Percentiles rank a stretch among this genome's conserved stretches.
These are phyloP conservation scores for Diplosphaera chodatii DNA, from an alignment of 139 green algal species.

Conservation along the genomic window DNA sequence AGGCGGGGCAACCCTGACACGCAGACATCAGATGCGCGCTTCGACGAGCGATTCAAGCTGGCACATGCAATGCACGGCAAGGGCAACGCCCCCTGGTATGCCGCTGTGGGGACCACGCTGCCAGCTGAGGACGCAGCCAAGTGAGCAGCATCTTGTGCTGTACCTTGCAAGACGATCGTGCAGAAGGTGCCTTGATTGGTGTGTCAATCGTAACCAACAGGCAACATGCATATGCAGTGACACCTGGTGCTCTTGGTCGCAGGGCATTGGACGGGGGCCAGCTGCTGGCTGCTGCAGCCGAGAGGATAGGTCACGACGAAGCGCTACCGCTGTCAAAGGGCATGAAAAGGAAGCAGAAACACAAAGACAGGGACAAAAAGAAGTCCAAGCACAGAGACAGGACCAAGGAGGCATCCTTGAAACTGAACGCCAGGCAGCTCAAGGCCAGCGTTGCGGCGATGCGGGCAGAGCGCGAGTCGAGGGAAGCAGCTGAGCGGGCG, in stretches of 20 bases:
- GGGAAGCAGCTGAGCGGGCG: conserved; percentile 38
- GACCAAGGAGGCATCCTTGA: neutral
- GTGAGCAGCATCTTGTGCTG: too few species aligned
- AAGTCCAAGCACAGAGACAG: neutral
- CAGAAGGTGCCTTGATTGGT: too few species aligned
- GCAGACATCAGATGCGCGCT: conserved; percentile 67
- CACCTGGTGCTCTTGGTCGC: conserved; percentile 1
- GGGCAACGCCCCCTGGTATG: conserved; percentile 37
- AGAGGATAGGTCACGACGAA: too few species aligned
- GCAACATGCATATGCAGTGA: conserved; percentile 14
- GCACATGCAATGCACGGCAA: conserved; percentile 38
- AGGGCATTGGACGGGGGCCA: neutral
- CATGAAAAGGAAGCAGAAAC: neutral
- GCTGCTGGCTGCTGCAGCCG: conserved; percentile 4
- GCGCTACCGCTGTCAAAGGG: too few species aligned
- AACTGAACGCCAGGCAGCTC: neutral
- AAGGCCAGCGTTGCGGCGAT: conserved; percentile 26
- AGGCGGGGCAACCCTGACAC: conserved; percentile 58
- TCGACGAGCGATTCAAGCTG: conserved; percentile 73
- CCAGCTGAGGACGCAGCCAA: neutral
- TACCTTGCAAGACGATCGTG: too few species aligned
- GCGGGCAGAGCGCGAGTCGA: conserved; percentile 42
- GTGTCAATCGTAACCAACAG: neutral
- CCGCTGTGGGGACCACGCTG: conserved; percentile 9
- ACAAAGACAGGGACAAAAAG: conserved; percentile 19